A percentile compares a stretch with the other conserved stretches of the same genome.
phyloP scores from a whole-genome alignment of 192 early-diverging fungal species.

The Mortierella alpina region DNA sequence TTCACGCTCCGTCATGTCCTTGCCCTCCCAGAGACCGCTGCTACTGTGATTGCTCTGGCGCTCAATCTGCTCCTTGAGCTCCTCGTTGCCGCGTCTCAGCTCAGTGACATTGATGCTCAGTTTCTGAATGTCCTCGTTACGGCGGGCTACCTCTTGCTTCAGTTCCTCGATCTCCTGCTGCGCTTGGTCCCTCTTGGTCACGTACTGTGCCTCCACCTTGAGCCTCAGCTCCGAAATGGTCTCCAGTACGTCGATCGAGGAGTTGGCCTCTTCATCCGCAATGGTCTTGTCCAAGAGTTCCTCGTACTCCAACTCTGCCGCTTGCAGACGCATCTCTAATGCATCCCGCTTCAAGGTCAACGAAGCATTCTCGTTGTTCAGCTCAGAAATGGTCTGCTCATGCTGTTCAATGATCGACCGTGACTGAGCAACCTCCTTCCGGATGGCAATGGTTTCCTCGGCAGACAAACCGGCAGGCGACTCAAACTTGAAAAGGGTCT shows the following conservation, averaged over 20 bases:
- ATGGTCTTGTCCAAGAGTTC: slow-evolving; percentile 80
- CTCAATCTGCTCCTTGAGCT: slow-evolving; percentile 64
- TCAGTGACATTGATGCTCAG: slow-evolving; percentile 67
- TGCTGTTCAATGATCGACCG: slow-evolving; percentile 72
- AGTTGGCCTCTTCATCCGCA: slow-evolving; percentile 75
- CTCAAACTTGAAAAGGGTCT: slow-evolving; percentile 74
- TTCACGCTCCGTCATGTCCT: slow-evolving; percentile 70
- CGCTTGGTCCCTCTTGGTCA: slow-evolving; percentile 77
- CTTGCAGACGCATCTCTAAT: slow-evolving; percentile 74
- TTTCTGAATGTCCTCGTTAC: slow-evolving; percentile 74
- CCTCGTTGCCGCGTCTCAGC: slow-evolving; percentile 70
- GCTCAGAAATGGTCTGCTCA: slow-evolving; percentile 68
- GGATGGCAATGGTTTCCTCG: slow-evolving; percentile 75
- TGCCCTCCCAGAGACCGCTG: slow-evolving; percentile 52
- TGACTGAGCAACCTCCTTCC: slow-evolving; percentile 77
- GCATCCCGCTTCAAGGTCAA: slow-evolving; percentile 72
- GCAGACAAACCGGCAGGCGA: slow-evolving; percentile 68
- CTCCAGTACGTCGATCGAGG: slow-evolving; percentile 66
- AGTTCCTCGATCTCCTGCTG: slow-evolving; percentile 82
- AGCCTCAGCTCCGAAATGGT: slow-evolving; percentile 87
- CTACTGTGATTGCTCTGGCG: slow-evolving; percentile 35
- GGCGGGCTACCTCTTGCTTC: slow-evolving; percentile 73
- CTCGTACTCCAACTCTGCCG: slow-evolving; percentile 84
- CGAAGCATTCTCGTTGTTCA: slow-evolving; percentile 68
- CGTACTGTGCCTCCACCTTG: slow-evolving; percentile 89